Percentiles rank a stretch among this genome's conserved stretches.
phyloP scores from a whole-genome alignment of 352 stramenopile species.

The Phytophthora chlamydospora region DNA sequence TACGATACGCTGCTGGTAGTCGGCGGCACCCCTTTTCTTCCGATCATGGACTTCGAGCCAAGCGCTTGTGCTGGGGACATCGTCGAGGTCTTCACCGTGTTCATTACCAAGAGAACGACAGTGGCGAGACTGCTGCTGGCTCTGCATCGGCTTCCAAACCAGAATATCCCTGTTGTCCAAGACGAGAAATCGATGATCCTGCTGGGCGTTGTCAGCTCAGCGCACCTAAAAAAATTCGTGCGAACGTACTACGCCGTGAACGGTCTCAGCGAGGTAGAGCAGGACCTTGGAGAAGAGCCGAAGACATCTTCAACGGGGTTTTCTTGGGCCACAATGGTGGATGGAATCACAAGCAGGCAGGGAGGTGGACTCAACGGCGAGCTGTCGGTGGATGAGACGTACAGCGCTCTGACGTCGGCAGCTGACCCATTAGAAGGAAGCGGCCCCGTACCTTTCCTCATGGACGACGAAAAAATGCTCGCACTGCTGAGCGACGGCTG shows the following conservation, averaged over 20 bases:
- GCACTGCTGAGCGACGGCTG: slow-evolving; percentile 63
- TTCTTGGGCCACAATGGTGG: slow-evolving; percentile 58
- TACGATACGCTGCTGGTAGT: slow-evolving; percentile 76
- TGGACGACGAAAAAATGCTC: slow-evolving; percentile 83
- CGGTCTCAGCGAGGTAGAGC: slow-evolving; percentile 46
- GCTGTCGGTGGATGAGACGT: slow-evolving; percentile 57
- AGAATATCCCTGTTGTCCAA: slow-evolving; percentile 68
- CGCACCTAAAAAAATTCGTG: slow-evolving; percentile 63
- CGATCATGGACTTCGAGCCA: slow-evolving; percentile 68
- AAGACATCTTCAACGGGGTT: slow-evolving; percentile 35
- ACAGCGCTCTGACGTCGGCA: slow-evolving; percentile 46
- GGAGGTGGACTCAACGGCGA: slow-evolving; percentile 58
- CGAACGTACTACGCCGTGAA: slow-evolving; percentile 56
- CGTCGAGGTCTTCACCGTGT: slow-evolving; percentile 62
- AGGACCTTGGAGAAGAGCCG: slow-evolving; percentile 61
- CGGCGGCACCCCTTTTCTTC: slow-evolving; percentile 71
- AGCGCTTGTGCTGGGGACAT: slow-evolving; percentile 56
- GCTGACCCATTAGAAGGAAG: slow-evolving; percentile 16
- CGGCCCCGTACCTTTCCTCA: slow-evolving; percentile 57
- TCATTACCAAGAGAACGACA: slow-evolving; percentile 64
- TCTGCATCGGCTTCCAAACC: slow-evolving; percentile 57
- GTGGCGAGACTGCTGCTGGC: slow-evolving; percentile 59
- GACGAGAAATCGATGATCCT: slow-evolving; percentile 64
- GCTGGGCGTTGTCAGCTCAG: slow-evolving; percentile 52
- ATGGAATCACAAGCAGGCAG: slow-evolving; percentile 45